A percentile compares a stretch with the other conserved stretches of the same genome.
Conservation (phyloP, 108 stramenopile species). For the Cyclotella baltica region DNA sequence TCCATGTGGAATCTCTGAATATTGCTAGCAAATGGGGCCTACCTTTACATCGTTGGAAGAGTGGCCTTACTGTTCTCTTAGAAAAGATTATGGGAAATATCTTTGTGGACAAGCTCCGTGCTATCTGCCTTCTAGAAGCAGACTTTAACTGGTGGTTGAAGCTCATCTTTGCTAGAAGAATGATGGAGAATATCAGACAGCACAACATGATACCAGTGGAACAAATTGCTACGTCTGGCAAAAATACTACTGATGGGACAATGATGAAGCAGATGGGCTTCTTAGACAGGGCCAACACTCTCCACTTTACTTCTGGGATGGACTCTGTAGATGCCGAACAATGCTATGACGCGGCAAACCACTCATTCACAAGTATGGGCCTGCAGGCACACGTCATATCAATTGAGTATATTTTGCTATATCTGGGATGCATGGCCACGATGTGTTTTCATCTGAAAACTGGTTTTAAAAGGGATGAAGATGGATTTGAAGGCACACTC, state of each 20-base stretch:
- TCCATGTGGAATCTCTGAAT: slow-evolving; percentile 24
- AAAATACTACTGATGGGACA: neutral
- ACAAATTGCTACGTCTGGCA: slow-evolving; percentile 4
- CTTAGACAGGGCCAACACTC: neutral
- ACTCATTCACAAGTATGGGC: neutral
- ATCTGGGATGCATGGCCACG: neutral
- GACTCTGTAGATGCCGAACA: neutral
- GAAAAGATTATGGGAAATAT: slow-evolving; percentile 37
- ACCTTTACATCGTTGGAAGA: slow-evolving; percentile 20
- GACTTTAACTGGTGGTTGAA: slow-evolving; percentile 43
- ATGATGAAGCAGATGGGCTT: slow-evolving; percentile 9
- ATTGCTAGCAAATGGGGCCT: neutral
- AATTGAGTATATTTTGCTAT: neutral
- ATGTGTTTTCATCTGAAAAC: neutral
- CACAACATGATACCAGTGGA: slow-evolving; percentile 7
- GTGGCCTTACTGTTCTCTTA: slow-evolving; percentile 24
- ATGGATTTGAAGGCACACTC: neutral
- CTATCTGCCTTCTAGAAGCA: slow-evolving; percentile 37
- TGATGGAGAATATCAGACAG: slow-evolving; percentile 3
- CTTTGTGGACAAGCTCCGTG: slow-evolving; percentile 24
- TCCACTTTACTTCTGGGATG: neutral
- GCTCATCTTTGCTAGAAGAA: slow-evolving; percentile 21
- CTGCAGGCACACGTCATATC: neutral
- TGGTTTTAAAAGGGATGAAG: neutral
- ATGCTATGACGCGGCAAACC: slow-evolving; percentile 11